Evolutionary conservation across 441 rosid genomes (phyloP), one percentile per base, ranked within the genome.

Genomic region (Gossypium schwendimanii): DNA sequence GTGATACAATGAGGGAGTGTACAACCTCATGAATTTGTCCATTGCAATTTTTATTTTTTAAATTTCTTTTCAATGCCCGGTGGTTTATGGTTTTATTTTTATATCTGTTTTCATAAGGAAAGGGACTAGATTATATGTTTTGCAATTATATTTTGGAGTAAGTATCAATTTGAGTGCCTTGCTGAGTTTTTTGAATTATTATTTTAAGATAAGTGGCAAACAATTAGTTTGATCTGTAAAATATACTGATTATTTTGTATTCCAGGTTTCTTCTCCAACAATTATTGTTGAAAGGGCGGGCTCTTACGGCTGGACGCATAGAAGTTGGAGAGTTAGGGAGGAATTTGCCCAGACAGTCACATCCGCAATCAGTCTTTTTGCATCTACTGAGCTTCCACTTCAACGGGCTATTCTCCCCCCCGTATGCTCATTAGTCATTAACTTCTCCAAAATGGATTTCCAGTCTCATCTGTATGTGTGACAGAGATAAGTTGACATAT

Each of bases 241-340:
- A 68, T 52, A 7, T 50, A 52, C 59, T 50, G 17, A 49, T 50
- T 50, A 15, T 23, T 18, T 59, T 24, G 36, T 64, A 28, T 75
- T 83, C 54, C 79, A 95, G 99, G 96, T 93, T 81, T 96, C 98
- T 68, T 93, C 98, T 17, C 97, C 99, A 0, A 96, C 99, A 11
- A 96, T 96, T 71, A 88, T 96, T 60, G 98, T 93, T 10, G 99
- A 96, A 83, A 87, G 99, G 83, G 98, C 98, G 0, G 99, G 99
- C 67, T 90, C 97, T 20, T 91, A 82, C 83, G 99, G 92, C 69
- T 96, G 99, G 99, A 76, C 84, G 49, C 97, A 93, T 80, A 90
- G 73, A 87, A 93, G 92, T 81, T 91, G 97, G 97, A 88, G 98
- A 78, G 92, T 93, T 26, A 79, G 99, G 41, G 97, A 96, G 77